Evolutionary conservation across 352 stramenopile genomes (phyloP), one percentile per base, ranked within the genome.

Genomic region (Thraustochytrium aureum): DNA sequence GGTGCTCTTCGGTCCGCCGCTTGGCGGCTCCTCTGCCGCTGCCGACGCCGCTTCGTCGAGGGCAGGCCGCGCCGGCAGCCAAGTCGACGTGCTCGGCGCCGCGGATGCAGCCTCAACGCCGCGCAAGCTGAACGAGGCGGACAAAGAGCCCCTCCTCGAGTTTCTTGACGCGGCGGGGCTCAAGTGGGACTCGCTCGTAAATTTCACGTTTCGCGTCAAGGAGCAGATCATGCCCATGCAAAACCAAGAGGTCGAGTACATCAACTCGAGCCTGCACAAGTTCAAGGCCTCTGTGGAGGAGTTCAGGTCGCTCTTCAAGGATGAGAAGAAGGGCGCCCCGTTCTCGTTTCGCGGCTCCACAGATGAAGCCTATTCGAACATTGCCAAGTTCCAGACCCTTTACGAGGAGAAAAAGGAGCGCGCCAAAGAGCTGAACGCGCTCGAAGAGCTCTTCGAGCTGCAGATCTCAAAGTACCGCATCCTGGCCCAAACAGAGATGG

Each of bases 161-260:
- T 99, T 97, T 84, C 84, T 99, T 30, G 95, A 99, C 81, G 93
- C 96, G 35, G 93, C 93, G 22, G 94, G 94, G 7, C 92, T 98
- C 87, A 91, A 96, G 67, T 99, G 95, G 95, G 95, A 99, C 82
- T 93, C 88, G 4, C 95, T 98, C n/a, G 92, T 98, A 37, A 99
- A 98, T 85, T 97, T 97, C 84, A 98, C 94, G 26, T 99, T 98
- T 85, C 96, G 96, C 83, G 98, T 98, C 84, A 99, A 99, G 75
- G 95, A 99, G 86, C 93, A 98, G 82, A 99, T 99, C 74, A 90
- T 98, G 87, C 94, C 94, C 3, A 88, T 99, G 52, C 95, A 99
- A 87, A 98, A 98, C 89, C 87, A 92, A 20, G 93, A 97, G 73
- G 92, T 97, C 14, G 92, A 97, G 74, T 89, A 88, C 33, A 95